Evolutionary conservation across 2,329 filamentous ascomycete species (phyloP).

Genomic region (Aspergillus thermomutatus): DNA sequence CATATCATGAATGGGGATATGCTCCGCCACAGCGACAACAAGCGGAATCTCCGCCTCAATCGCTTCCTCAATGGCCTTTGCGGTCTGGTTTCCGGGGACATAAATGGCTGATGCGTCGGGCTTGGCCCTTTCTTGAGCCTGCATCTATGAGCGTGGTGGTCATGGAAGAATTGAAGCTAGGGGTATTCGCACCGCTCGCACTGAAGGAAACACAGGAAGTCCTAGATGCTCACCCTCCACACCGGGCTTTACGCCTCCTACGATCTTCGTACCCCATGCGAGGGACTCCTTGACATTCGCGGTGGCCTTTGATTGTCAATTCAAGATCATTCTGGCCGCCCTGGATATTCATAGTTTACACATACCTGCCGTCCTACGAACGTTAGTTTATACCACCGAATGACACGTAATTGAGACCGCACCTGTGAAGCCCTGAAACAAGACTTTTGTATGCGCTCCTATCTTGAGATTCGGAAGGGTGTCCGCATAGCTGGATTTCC

Average conservation of each 20-base stretch:
- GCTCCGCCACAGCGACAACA: conserved; percentile 75
- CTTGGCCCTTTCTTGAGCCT: conserved; percentile 67
- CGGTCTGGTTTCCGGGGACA: conserved; percentile 71
- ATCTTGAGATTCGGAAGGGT: conserved; percentile 66
- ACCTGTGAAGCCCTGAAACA: conserved; percentile 71
- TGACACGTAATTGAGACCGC: conserved; percentile 7
- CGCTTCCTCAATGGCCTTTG: conserved; percentile 72
- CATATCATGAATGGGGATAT: conserved; percentile 75
- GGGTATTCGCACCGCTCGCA: conserved; percentile 50
- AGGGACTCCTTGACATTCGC: conserved; percentile 73
- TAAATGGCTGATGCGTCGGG: conserved; percentile 78
- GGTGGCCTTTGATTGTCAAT: conserved; percentile 55
- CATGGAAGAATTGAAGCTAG: no score
- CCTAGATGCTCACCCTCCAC: conserved; percentile 69
- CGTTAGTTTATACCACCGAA: conserved; percentile 6
- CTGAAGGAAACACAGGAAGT: conserved; percentile 66
- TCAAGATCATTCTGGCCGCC: conserved; percentile 2
- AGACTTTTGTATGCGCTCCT: conserved; percentile 62
- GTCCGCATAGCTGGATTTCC: conserved; percentile 49
- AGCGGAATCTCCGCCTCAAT: conserved; percentile 75
- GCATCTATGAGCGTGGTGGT: neutral
- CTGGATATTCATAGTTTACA: neutral
- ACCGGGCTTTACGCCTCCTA: conserved; percentile 72
- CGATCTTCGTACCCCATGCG: conserved; percentile 74
- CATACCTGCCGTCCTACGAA: conserved; percentile 35